phyloP scores from a whole-genome alignment of 306 rosid genomes.

The Gastrolobium villosum region DNA sequence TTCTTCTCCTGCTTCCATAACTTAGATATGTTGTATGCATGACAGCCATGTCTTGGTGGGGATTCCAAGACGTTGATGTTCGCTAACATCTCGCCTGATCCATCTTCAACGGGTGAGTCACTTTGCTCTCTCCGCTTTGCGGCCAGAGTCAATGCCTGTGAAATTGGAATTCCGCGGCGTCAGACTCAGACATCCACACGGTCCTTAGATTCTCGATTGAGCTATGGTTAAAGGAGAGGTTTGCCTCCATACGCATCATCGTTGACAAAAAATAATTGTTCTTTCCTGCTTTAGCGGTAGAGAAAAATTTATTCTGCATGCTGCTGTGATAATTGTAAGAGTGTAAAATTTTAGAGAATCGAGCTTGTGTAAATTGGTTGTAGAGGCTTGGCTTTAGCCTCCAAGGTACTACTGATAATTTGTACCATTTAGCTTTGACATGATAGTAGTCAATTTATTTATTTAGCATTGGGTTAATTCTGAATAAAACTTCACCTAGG shows the following conservation, averaged over 20 bases:
- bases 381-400: conserved; percentile 49
- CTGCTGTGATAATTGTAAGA: conserved; percentile 21
- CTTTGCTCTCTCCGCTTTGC: conserved; percentile 96
- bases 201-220: conserved; percentile 67
- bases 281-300: neutral
- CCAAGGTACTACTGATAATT: neutral
- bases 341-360: conserved; percentile 34
- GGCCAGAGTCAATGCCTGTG: conserved; percentile 91
- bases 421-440: conserved; percentile 37
- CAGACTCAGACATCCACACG: conserved; percentile 75
- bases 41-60: conserved; percentile 97
- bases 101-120: conserved; percentile 80
- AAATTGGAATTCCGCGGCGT: conserved; percentile 86
- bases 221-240: conserved; percentile 60
- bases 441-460: conserved; percentile 8
- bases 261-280: conserved; percentile 33
- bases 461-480: conserved; percentile 28
- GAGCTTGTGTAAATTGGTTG: conserved; percentile 50
- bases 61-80: conserved; percentile 96
- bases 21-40: conserved; percentile 17
- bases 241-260: conserved; percentile 17
- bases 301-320: neutral
- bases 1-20: neutral
- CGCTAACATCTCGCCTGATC: conserved; percentile 89
- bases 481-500: neutral